phyloP scores from a whole-genome alignment of 148 eudicot genomes.

The Hydrangea macrophylla region DNA sequence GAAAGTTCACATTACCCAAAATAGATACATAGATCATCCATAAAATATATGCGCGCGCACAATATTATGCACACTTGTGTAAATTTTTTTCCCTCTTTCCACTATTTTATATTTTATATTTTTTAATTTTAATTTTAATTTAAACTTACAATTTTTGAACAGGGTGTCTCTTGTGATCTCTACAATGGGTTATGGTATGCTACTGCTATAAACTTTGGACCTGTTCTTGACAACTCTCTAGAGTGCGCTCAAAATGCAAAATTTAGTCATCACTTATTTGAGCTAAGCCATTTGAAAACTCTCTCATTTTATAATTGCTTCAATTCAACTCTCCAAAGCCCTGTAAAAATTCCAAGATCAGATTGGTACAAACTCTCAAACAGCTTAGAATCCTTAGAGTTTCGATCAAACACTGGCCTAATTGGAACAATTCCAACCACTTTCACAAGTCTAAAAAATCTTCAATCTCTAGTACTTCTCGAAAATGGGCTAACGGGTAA shows the following conservation, averaged over 20 bases:
- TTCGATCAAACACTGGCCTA: conserved; percentile 68
- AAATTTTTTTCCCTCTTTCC: neutral
- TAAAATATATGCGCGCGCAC: too few relatives aligned
- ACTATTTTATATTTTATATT: neutral
- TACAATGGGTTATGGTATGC: conserved; percentile 61
- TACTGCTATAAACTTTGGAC: conserved; percentile 50
- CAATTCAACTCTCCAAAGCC: conserved; percentile 14
- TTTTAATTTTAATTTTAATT: neutral
- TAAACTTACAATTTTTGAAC: conserved; percentile 23
- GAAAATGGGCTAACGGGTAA: conserved; percentile 58
- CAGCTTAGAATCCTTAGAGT: conserved; percentile 55
- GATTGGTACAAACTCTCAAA: conserved; percentile 48
- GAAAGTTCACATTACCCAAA: too few relatives aligned
- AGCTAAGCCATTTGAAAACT: conserved; percentile 47
- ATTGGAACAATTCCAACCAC: conserved; percentile 40
- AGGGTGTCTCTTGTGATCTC: conserved; percentile 76
- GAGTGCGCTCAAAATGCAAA: conserved; percentile 39
- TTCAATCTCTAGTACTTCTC: conserved; percentile 53
- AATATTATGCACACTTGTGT: too few relatives aligned
- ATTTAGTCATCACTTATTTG: conserved; percentile 45
- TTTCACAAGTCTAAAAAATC: conserved; percentile 42
- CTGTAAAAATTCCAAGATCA: conserved; percentile 30
- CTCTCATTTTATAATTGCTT: conserved; percentile 59
- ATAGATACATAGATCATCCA: too few relatives aligned
- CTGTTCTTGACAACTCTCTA: conserved; percentile 56